Base-by-base conservation (phyloP, 148 eudicot species). In the Gaultheria prostrata region DNA sequence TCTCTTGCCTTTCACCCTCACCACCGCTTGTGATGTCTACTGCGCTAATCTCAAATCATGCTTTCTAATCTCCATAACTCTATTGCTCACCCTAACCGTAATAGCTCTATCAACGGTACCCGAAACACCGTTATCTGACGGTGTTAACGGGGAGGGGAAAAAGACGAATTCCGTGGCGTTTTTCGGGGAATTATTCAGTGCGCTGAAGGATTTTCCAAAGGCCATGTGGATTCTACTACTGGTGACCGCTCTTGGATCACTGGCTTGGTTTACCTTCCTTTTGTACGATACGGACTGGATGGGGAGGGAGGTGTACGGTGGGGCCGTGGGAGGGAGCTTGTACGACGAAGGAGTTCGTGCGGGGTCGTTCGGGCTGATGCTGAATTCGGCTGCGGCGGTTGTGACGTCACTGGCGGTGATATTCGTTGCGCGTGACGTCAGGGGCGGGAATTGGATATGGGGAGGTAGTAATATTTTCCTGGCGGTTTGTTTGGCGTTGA, bases 221-320 rank as follows among this genome's bases (percentile, higher is more conserved):
- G 88, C 96, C 18, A 93, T 93, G 94, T 90, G 96, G 96, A 80
- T 87, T 8, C 85, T 94, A 0, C 86, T 93, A 6, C 10, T 93
- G 12, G 98, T 94, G 57, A 93, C 95, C 4, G 88, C 89, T 24
- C 85, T 94, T 7, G 93, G 91, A 8, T 94, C 96, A 94, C 88
- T 94, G 48, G 94, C 92, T 0, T 94, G 96, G 96, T 94, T 93
- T 77, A 93, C 98, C 0, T 94, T 93, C 83, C 33, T 92, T 45
- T 85, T 90, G 88, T 94, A 82, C 80, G 91, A 93, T 79, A 94
- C 98, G 14, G 98, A 94, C 76, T 94, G 98, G 98, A 93, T 93
- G 85, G 97, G 95, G 2, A 84, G 65, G 21, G 98, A 94, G 85
- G 89, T 94, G 8, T 94, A 87, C 67, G 98, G 98, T 1, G 98